A percentile compares a stretch with the other conserved stretches of the same genome.
Conservation (phyloP, 2,329 filamentous ascomycete species). For the Bipolaris bicolor region DNA sequence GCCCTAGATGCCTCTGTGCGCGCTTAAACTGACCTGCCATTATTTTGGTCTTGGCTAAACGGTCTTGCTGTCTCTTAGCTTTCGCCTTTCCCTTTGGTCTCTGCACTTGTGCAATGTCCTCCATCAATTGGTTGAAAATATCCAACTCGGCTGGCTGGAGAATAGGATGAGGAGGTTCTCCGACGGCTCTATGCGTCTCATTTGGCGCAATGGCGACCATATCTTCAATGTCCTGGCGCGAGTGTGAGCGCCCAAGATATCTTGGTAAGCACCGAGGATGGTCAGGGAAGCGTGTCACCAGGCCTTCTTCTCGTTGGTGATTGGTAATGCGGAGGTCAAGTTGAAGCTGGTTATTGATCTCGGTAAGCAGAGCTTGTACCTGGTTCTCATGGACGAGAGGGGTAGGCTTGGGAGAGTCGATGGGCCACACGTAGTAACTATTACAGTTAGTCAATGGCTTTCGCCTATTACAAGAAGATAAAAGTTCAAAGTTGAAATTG, state of each 20-base stretch:
- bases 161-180: constrained; percentile 28
- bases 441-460: neutral
- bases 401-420: constrained; percentile 58
- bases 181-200: constrained; percentile 16
- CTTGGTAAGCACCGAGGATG: constrained; percentile 68
- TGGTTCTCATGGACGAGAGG: constrained; percentile 73
- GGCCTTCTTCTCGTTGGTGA: constrained; percentile 58
- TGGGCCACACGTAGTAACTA: constrained; percentile 70
- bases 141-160: constrained; percentile 50
- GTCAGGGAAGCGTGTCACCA: constrained; percentile 67
- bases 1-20: constrained; percentile 72
- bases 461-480: neutral
- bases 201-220: constrained; percentile 36
- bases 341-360: constrained; percentile 66
- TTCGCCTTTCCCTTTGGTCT: constrained; percentile 57
- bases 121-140: constrained; percentile 62
- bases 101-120: constrained; percentile 57
- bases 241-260: constrained; percentile 66
- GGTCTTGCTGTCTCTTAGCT: constrained; percentile 58
- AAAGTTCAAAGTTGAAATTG: constrained; percentile 2
- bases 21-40: constrained; percentile 66
- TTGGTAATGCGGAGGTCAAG: constrained; percentile 64
- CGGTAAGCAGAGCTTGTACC: constrained; percentile 66
- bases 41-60: constrained; percentile 57
- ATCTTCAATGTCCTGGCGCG: constrained; percentile 53